Evolutionary conservation across 495 filamentous ascomycete genomes (phyloP).

Genomic region (Rostrohypoxylon terebratum): DNA sequence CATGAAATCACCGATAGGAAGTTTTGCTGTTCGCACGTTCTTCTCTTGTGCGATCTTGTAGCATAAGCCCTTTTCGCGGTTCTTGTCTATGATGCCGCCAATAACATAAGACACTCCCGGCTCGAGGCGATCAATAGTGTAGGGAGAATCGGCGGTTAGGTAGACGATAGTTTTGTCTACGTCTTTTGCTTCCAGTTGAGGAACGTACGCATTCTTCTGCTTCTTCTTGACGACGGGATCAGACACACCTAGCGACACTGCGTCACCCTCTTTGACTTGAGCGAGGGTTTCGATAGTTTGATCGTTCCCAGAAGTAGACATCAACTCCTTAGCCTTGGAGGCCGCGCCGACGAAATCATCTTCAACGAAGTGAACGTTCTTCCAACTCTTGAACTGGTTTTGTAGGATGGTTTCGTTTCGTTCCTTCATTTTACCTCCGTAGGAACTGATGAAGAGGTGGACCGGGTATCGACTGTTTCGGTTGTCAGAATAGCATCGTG

Average conservation of each 20-base stretch:
- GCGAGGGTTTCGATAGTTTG: constrained; percentile 66
- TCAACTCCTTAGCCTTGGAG: constrained; percentile 67
- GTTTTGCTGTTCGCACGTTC: constrained; percentile 85
- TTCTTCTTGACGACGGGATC: constrained; percentile 27
- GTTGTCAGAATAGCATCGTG: constrained; percentile 90
- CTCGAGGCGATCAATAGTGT: constrained; percentile 82
- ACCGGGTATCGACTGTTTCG: constrained; percentile 70
- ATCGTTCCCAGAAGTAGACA: constrained; percentile 65
- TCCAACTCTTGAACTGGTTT: constrained; percentile 81
- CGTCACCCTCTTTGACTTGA: constrained; percentile 54
- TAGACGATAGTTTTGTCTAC: constrained; percentile 74
- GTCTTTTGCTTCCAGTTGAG: constrained; percentile 51
- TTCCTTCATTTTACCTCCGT: constrained; percentile 77
- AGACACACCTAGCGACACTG: constrained; percentile 20
- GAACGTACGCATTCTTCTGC: constrained; percentile 30
- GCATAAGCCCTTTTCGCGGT: constrained; percentile 93
- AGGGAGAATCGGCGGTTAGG: constrained; percentile 84
- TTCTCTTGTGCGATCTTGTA: constrained; percentile 80
- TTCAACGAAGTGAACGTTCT: constrained; percentile 73
- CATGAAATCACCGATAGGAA: constrained; percentile 94
- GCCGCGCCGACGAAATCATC: constrained; percentile 76
- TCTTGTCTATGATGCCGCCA: constrained; percentile 94
- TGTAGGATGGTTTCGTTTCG: constrained; percentile 80
- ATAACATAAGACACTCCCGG: constrained; percentile 92
- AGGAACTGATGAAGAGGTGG: constrained; percentile 80